Base-by-base conservation (phyloP, 2,329 filamentous ascomycete species). In the Cladosporium sp. region DNA sequence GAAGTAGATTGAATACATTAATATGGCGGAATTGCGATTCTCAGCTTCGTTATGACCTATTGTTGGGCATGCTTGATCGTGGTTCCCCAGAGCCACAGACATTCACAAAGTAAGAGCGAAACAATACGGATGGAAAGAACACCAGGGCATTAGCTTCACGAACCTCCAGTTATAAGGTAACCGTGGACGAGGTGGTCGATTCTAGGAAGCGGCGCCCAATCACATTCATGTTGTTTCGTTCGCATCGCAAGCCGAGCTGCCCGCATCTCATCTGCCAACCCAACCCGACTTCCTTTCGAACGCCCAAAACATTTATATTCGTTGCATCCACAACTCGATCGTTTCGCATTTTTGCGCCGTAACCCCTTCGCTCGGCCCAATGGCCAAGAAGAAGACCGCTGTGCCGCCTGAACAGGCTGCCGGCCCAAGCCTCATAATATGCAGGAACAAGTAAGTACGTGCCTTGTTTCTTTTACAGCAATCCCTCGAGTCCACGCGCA, bases 381-480 rank as follows among this genome's bases (percentile, higher is more conserved):
- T 58, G 56, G 56, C 56, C 13, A 58, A 58, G 34, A 58, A 58
- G 56, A 58, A 58, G 56, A 43, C 32, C 34, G 34, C 56, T 16
- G 56, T 23, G 56, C 56, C 56, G 56, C 30, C 53, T 18, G 56
- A 58, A 39, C 68, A 65, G 26, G 49, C 54, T 25, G 78, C 80
- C 48, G 79, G 79, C 58, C 83, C 85, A 67, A 79, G 84, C 48
- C 78, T 88, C 51, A 84, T 86, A 59, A 87, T 88, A 68, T 88
- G 86, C 79, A 86, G 88, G 72, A 89, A 90, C 78, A 90, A 90
- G 88, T 89, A 83, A 75, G 85, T 84, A 71, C 66, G 72, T 73
- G 67, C 67, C 65, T 63, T 53, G 16, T 60, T 66, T 62, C 66
- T 49, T 43, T 56, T 46, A 54, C 21, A 53, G 26, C 26, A 43